These are phyloP conservation scores for Colletotrichum sublineola DNA, from an alignment of 2,329 filamentous ascomycete species.

Conservation along the genomic window DNA sequence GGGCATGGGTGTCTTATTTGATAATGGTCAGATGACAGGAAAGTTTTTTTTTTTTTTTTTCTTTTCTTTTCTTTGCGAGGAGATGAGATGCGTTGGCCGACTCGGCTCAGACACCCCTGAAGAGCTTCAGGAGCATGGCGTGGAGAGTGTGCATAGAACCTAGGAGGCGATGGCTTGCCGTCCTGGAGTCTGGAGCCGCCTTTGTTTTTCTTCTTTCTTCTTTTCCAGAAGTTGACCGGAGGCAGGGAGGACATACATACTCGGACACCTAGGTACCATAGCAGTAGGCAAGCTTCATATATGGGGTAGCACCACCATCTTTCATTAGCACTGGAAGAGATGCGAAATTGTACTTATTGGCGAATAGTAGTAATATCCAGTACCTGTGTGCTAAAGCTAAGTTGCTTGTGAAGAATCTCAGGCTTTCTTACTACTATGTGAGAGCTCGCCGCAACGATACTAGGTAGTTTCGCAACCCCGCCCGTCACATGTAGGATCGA, in stretches of 20 bases:
- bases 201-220: background rate
- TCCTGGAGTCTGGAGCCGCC: background rate
- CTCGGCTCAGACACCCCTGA: conserved; percentile 31
- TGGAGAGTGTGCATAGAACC: background rate
- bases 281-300: background rate
- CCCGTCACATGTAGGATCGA: background rate
- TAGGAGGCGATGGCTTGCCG: background rate
- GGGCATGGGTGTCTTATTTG: conserved; percentile 34
- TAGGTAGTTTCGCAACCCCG: background rate
- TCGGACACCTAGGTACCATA: background rate
- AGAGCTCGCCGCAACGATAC: conserved; percentile 6
- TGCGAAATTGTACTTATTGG: background rate
- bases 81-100: conserved; percentile 10
- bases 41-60: background rate
- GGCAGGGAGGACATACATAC: background rate
- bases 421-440: background rate
- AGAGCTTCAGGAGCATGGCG: background rate
- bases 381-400: background rate
- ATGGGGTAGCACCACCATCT: background rate
- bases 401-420: background rate
- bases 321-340: background rate
- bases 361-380: background rate
- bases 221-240: background rate
- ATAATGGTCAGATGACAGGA: conserved; percentile 31
- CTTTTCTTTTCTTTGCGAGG: background rate